A percentile compares a stretch with the other conserved stretches of the same genome.
phyloP scores from a whole-genome alignment of 208 protist genomes.

The Herpetomonas tarakana region DNA sequence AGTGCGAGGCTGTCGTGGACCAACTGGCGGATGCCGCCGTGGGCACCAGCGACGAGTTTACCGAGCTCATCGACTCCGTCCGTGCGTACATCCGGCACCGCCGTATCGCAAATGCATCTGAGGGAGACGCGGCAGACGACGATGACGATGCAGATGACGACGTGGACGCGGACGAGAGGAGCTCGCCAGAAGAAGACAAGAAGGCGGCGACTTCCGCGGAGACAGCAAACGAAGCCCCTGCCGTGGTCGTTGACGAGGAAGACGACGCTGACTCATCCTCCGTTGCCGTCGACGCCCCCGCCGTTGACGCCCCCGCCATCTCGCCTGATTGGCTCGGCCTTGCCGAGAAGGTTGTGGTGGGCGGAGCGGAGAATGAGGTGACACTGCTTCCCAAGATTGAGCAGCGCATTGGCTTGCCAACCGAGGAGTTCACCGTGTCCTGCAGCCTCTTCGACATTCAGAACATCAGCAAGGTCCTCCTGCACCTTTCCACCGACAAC shows the following conservation, averaged over 20 bases:
- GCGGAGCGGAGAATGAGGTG: conserved; percentile 4
- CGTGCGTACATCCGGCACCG: conserved; percentile 56
- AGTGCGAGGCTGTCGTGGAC: conserved; percentile 34
- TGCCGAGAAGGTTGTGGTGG: background rate
- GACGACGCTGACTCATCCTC: conserved; percentile 7
- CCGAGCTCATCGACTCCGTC: conserved; percentile 39
- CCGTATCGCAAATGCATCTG: conserved; percentile 16
- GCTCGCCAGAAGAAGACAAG: background rate
- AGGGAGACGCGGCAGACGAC: conserved; percentile 9
- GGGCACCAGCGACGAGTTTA: conserved; percentile 6
- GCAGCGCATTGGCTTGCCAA: conserved; percentile 5
- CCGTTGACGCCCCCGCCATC: conserved; percentile 10
- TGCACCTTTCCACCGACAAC: conserved; percentile 17
- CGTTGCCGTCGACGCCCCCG: conserved; percentile 1
- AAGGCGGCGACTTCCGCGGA: background rate
- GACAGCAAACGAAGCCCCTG: background rate
- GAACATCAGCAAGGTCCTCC: conserved; percentile 39
- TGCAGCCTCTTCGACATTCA: conserved; percentile 41
- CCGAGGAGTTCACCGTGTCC: conserved; percentile 17
- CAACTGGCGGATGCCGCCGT: conserved; percentile 17
- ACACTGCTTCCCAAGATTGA: conserved; percentile 35
- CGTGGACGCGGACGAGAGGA: conserved; percentile 8
- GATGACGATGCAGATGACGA: conserved; percentile 17
- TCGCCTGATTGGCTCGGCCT: background rate
- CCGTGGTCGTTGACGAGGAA: conserved; percentile 25